Evolutionary conservation across 805 yeast species (phyloP).

Genomic region (Limtongozyma cylindracea): DNA sequence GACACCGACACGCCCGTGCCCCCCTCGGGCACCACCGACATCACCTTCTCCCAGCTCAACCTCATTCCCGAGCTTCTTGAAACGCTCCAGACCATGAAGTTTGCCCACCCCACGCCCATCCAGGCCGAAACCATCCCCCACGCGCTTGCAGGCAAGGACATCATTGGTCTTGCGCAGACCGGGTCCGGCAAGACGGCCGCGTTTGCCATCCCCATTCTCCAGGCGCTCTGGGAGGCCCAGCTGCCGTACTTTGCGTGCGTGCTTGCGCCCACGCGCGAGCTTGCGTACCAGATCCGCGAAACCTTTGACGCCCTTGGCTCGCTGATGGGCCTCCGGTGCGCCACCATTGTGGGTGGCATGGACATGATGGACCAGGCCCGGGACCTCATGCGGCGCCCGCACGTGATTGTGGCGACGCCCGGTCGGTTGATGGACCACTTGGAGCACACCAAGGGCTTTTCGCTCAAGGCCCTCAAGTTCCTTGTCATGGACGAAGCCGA

Average conservation of each 20-base stretch:
- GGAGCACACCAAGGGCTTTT: slow-evolving; percentile 79
- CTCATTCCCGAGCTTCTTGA: slow-evolving; percentile 60
- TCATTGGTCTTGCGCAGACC: slow-evolving; percentile 90
- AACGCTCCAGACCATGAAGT: slow-evolving; percentile 54
- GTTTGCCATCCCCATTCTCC: slow-evolving; percentile 86
- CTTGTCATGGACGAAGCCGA: slow-evolving; percentile 96
- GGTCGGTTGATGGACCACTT: slow-evolving; percentile 85
- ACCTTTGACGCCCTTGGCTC: slow-evolving; percentile 88
- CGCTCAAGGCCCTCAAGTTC: slow-evolving; percentile 50
- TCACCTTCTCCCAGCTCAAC: slow-evolving; percentile 27
- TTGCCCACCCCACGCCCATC: slow-evolving; percentile 73
- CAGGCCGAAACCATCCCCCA: slow-evolving; percentile 82
- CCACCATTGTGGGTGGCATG: slow-evolving; percentile 92
- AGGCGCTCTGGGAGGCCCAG: slow-evolving; percentile 75
- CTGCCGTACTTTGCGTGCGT: slow-evolving; percentile 76
- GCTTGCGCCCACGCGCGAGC: slow-evolving; percentile 65
- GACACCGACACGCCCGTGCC: slow-evolving; percentile 1
- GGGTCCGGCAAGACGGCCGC: slow-evolving; percentile 99
- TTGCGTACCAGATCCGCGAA: slow-evolving; percentile 74
- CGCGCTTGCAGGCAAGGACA: slow-evolving; percentile 75
- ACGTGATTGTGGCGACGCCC: slow-evolving; percentile 87
- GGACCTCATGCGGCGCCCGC: slow-evolving; percentile 85
- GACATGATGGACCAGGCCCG: slow-evolving; percentile 95
- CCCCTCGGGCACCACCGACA: slow-evolving; percentile 3
- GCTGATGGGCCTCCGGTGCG: slow-evolving; percentile 75